These are phyloP conservation scores for Rhexocercosporidium sp. DNA, from an alignment of 2,329 filamentous ascomycete genomes.

Conservation along the genomic window DNA sequence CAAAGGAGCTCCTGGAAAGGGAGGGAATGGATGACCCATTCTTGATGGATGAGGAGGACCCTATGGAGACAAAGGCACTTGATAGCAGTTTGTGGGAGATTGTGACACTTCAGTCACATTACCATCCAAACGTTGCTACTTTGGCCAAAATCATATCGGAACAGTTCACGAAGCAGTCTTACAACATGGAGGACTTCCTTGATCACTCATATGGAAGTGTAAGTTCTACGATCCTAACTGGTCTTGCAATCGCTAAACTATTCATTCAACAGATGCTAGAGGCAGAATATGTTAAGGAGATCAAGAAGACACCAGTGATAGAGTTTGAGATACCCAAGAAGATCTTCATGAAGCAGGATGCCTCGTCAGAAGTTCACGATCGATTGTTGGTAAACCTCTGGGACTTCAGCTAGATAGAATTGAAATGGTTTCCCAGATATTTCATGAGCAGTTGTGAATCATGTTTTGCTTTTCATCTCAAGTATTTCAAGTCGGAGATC, in stretches of 20 bases:
- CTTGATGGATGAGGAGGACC: constrained; percentile 74
- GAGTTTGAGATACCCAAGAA: constrained; percentile 84
- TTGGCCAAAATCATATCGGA: constrained; percentile 93
- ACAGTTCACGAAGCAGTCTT: constrained; percentile 95
- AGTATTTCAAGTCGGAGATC: neutral
- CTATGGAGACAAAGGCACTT: constrained; percentile 83
- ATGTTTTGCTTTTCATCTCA: neutral
- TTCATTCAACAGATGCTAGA: constrained; percentile 69
- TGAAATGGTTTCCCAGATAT: neutral
- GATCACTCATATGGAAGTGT: constrained; percentile 89
- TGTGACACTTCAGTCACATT: constrained; percentile 87
- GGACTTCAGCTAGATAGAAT: constrained; percentile 52
- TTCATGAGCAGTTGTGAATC: neutral
- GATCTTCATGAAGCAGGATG: constrained; percentile 50
- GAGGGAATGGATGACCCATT: constrained; percentile 76
- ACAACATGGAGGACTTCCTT: constrained; percentile 95
- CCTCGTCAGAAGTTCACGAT: constrained; percentile 53
- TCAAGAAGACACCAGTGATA: constrained; percentile 86
- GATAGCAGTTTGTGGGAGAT: constrained; percentile 96
- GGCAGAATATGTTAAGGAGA: constrained; percentile 79
- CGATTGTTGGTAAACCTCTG: constrained; percentile 64
- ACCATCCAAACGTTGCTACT: constrained; percentile 95
- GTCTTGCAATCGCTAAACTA: constrained; percentile 43
- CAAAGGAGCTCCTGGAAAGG: constrained; percentile 63
- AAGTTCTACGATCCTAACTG: constrained; percentile 47